Conservation (phyloP, 1,284 basidiomycete species). For the Ceratobasidium sp. region DNA sequence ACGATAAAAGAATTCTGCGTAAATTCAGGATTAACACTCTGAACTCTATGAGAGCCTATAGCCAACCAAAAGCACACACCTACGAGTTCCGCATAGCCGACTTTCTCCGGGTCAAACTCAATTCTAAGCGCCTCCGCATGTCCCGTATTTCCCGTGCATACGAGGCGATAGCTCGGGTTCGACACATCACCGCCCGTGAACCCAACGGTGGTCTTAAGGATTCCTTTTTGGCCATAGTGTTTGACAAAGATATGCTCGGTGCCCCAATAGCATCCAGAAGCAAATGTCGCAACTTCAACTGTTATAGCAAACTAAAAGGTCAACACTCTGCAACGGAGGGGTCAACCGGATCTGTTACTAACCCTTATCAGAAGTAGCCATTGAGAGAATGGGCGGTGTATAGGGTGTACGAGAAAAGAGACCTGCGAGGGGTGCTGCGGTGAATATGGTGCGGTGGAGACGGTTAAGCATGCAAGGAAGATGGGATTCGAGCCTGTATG, state of each 20-base stretch:
- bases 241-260: slow-evolving; percentile 69
- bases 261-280: slow-evolving; percentile 73
- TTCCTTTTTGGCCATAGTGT: slow-evolving; percentile 56
- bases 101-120: slow-evolving; percentile 84
- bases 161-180: slow-evolving; percentile 79
- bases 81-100: slow-evolving; percentile 87
- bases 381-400: slow-evolving; percentile 44
- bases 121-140: slow-evolving; percentile 93
- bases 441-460: slow-evolving; percentile 37
- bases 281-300: slow-evolving; percentile 82
- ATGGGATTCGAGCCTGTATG: slow-evolving; percentile 1
- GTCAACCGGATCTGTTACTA: not conserved
- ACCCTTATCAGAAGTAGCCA: slow-evolving; percentile 49
- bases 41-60: slow-evolving; percentile 22
- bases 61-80: slow-evolving; percentile 63
- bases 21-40: slow-evolving; percentile 14
- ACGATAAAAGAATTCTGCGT: slow-evolving; percentile 90
- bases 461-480: slow-evolving; percentile 42
- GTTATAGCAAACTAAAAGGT: not conserved
- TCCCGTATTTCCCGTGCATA: slow-evolving; percentile 85
- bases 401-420: slow-evolving; percentile 42
- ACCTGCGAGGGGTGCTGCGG: slow-evolving; percentile 40
- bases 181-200: slow-evolving; percentile 82
- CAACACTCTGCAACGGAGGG: too few relatives aligned
- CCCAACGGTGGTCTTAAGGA: slow-evolving; percentile 79